Evolutionary conservation across 2,329 filamentous ascomycete species (phyloP).

Genomic region (Lachnellula occidentalis): DNA sequence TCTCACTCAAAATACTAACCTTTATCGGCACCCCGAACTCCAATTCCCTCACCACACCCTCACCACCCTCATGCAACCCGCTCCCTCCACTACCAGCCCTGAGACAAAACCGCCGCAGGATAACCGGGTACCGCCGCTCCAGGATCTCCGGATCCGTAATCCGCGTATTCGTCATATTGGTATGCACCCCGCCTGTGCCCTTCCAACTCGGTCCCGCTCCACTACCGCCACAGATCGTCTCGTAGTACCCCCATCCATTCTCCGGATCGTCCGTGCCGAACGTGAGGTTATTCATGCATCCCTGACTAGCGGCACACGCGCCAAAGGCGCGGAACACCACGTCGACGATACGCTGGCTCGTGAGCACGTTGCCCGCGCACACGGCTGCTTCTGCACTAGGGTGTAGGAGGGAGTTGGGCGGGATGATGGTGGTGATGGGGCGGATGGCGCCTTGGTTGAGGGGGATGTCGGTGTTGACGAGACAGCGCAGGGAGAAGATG

Average conservation of each 20-base stretch:
- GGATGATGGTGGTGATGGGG: constrained; percentile 66
- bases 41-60: constrained; percentile 70
- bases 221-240: constrained; percentile 72
- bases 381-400: constrained; percentile 71
- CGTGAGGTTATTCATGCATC: constrained; percentile 76
- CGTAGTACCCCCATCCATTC: constrained; percentile 77
- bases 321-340: constrained; percentile 73
- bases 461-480: constrained; percentile 76
- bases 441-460: constrained; percentile 77
- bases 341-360: constrained; percentile 71
- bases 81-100: constrained; percentile 54
- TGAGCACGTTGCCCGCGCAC: constrained; percentile 75
- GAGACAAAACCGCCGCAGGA: constrained; percentile 63
- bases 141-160: constrained; percentile 76
- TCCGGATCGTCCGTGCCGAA: constrained; percentile 62
- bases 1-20: constrained; percentile 71
- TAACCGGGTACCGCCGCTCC: constrained; percentile 67
- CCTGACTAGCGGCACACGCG: constrained; percentile 70
- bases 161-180: constrained; percentile 78
- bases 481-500: constrained; percentile 73
- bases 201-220: constrained; percentile 54
- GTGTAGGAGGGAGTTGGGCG: constrained; percentile 62
- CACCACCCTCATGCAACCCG: constrained; percentile 62
- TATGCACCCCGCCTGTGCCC: constrained; percentile 68
- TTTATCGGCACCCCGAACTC: constrained; percentile 72